Evolutionary conservation across 108 stramenopile genomes (phyloP), one percentile per base, ranked within the genome.

Genomic region (Schizochytrium sp.): DNA sequence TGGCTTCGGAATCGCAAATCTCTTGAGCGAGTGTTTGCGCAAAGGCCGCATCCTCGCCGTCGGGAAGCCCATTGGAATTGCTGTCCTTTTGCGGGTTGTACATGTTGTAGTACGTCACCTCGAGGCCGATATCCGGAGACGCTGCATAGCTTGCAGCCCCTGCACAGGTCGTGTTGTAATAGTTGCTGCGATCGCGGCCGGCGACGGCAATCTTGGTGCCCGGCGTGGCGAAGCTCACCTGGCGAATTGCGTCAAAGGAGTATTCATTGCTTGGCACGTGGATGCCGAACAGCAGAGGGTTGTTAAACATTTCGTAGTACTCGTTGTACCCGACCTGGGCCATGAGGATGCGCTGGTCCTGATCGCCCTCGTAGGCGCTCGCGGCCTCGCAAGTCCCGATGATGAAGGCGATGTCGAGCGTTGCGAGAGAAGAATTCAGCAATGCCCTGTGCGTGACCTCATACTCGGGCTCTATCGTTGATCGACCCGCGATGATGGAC

Each of bases 221-320:
- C 58, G 87, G 41, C 48, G 25, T 58, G 87, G 87, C 89, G 88
- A 94, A 93, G 6, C 57, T 41, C 44, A 95, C 58, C 4, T 87
- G 53, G 60, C 88, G 92, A 12, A 93, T 57, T 4, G 92, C 72
- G 8, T 92, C 87, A 4, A 87, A 29, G 14, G 93, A 57, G 60
- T 95, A 95, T 5, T 58, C 58, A 58, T 95, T 92, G 43, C 90
- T 92, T 55, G 90, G 88, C 21, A 95, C 87, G 90, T 94, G 93
- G 63, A 94, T 91, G 4, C 94, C 94, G 88, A 95, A 95, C 3
- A 95, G 91, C 48, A 92, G 93, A 5, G 91, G 91, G 58, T 94
- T 94, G 18, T 51, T 44, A 16, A 19, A 53, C 8, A 58, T 83
- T 58, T 47, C 60, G 57, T 94, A 95, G 89, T 89, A 95, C 2